phyloP scores from a whole-genome alignment of 2,329 filamentous ascomycete species.

The Dichotomopilus funicola region DNA sequence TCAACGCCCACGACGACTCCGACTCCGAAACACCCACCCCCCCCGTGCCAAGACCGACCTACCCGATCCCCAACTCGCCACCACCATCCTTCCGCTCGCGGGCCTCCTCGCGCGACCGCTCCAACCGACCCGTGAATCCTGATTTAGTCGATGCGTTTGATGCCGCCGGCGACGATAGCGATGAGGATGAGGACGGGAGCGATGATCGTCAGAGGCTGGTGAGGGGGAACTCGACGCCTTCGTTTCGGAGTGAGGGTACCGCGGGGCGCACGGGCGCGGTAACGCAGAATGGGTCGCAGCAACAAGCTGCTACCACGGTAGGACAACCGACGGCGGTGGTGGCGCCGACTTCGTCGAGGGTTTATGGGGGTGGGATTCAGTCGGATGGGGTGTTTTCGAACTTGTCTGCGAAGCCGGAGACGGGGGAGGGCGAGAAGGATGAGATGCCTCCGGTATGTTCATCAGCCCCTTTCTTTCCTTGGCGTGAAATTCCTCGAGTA shows the following conservation, averaged over 20 bases:
- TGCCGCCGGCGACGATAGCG: conserved; percentile 68
- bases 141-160: conserved; percentile 93
- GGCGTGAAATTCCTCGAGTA: not conserved
- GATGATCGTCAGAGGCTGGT: conserved; percentile 86
- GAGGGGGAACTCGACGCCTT: conserved; percentile 47
- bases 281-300: too few relatives aligned
- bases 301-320: conserved; percentile 13
- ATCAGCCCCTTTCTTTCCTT: too few relatives aligned
- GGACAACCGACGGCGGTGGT: conserved; percentile 28
- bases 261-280: conserved; percentile 18
- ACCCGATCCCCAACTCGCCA: conserved; percentile 50
- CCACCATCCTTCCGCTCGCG: conserved; percentile 86
- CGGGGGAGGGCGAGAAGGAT: conserved; percentile 70
- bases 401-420: conserved; percentile 80
- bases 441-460: conserved; percentile 83
- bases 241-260: conserved; percentile 20
- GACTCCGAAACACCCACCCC: conserved; percentile 35
- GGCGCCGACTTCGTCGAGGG: conserved; percentile 39
- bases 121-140: conserved; percentile 52
- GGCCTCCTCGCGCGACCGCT: conserved; percentile 51
- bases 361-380: conserved; percentile 67
- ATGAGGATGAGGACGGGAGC: conserved; percentile 48
- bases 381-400: conserved; percentile 97
- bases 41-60: conserved; percentile 29
- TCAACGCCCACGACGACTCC: conserved; percentile 51